phyloP scores from a whole-genome alignment of 106 monocot species.

The Acorus calamus region DNA sequence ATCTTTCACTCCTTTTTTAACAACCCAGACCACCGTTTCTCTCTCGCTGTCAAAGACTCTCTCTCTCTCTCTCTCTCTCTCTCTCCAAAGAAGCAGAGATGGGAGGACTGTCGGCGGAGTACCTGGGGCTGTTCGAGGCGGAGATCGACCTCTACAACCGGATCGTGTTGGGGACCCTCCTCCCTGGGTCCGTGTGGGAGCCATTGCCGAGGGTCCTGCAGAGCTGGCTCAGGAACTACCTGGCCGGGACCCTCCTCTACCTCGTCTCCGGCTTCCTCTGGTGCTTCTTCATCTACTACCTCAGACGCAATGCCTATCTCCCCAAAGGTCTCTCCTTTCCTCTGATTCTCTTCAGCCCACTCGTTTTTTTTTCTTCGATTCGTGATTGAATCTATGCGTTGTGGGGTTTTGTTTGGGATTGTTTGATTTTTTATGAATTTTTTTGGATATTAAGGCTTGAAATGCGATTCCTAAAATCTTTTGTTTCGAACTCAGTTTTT shows the following conservation, averaged over 20 bases:
- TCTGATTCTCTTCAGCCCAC: background rate
- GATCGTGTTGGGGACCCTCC: slow-evolving; percentile 40
- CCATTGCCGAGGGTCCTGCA: slow-evolving; percentile 24
- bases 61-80: too few relatives aligned
- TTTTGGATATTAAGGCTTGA: too few relatives aligned
- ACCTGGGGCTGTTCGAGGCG: slow-evolving; percentile 40
- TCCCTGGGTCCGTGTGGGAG: slow-evolving; percentile 28
- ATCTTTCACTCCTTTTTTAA: too few relatives aligned
- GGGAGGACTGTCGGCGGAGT: slow-evolving; percentile 14
- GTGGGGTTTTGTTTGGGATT: too few relatives aligned
- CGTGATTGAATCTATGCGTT: background rate
- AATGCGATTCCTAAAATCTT: too few relatives aligned
- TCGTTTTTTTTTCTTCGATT: background rate
- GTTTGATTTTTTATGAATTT: too few relatives aligned
- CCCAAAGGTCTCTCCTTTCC: slow-evolving; percentile 36
- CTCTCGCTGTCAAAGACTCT: too few relatives aligned
- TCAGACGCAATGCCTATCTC: slow-evolving; percentile 44
- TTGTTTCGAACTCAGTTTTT: too few relatives aligned
- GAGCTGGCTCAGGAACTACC: slow-evolving; percentile 52
- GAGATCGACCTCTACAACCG: slow-evolving; percentile 48
- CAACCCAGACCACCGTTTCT: too few relatives aligned
- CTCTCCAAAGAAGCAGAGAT: background rate
- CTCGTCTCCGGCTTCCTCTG: slow-evolving; percentile 45
- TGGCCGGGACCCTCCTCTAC: slow-evolving; percentile 48
- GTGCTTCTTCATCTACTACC: slow-evolving; percentile 57